These are phyloP conservation scores for Neurospora sp. DNA, from an alignment of 495 filamentous ascomycete species.

Conservation along the genomic window DNA sequence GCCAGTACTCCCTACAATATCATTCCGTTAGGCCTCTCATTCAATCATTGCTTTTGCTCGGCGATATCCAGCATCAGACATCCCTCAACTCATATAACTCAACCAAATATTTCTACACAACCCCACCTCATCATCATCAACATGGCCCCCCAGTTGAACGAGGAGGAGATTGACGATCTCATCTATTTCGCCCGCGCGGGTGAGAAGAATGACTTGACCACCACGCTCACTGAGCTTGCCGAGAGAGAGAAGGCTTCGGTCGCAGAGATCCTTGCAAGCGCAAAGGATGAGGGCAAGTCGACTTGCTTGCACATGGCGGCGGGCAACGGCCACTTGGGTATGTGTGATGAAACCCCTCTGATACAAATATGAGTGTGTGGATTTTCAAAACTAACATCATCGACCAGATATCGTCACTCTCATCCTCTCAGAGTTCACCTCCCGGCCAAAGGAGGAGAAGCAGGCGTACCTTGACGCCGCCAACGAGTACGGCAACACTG, in stretches of 20 bases:
- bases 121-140: background rate
- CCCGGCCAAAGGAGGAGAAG: conserved; percentile 18
- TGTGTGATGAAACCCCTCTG: conserved; percentile 4
- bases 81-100: background rate
- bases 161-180: conserved; percentile 79
- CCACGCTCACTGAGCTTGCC: conserved; percentile 47
- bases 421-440: conserved; percentile 30
- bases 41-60: background rate
- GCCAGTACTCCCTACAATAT: background rate
- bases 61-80: background rate
- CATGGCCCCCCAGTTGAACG: conserved; percentile 46
- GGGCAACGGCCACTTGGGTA: conserved; percentile 80
- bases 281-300: conserved; percentile 58
- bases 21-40: background rate
- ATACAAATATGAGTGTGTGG: background rate
- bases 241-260: conserved; percentile 41
- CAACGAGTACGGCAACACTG: conserved; percentile 78
- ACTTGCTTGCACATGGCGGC: conserved; percentile 82
- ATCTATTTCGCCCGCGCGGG: conserved; percentile 72
- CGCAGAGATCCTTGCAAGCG: conserved; percentile 49
- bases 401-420: conserved; percentile 29
- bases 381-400: background rate
- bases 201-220: conserved; percentile 59
- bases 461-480: conserved; percentile 50
- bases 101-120: background rate